Base-by-base conservation (phyloP, 1,284 basidiomycete species). In the Rhodotorula glutinis region DNA sequence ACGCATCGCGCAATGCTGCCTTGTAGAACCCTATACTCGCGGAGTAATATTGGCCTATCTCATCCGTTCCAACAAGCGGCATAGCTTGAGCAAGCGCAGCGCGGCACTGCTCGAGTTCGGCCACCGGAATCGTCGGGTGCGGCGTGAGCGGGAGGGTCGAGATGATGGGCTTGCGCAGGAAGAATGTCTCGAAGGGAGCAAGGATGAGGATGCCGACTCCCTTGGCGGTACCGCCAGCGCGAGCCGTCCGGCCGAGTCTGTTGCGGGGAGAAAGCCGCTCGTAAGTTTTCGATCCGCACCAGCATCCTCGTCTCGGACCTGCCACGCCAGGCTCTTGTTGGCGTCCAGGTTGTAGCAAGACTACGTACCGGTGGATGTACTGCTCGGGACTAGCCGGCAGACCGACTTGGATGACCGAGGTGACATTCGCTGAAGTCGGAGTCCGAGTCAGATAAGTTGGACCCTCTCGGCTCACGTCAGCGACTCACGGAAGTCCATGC, bases 401-500 rank as follows among this genome's bases (percentile, higher is more conserved):
- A 74, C 75, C 86, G 43, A 85, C 78, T 76, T 89, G 87, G 17
- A 88, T 75, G 53, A 89, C 83, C 3, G 83, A 78, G 0, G 85
- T 84, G 27, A 79, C 76, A 29, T 63, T 63, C 30, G 70, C 70
- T 66, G 53, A 25, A 44, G 25, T 25, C 38, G 13, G 53, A 23
- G n/a, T 23, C 11, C 2, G 25, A 13, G 9, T 53, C n/a, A 57
- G 23, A n/a, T 38, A 14, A 14, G 40, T 3, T 47, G 25, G 14
- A n/a, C 29, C 5, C 11, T 2, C 21, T 27, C 2, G 58, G 27
- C 16, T 29, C 27, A 16, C 74, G 19, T 65, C 70, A 4, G 13
- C 3, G 17, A 59, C 60, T 25, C 46, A 62, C 65, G 91, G 77
- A 94, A 94, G 79, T 94, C 91, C 65, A 96, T 87, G 27, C 92